Conservation (phyloP, 257 asterid genomes). For the Solanum medicagineum region DNA sequence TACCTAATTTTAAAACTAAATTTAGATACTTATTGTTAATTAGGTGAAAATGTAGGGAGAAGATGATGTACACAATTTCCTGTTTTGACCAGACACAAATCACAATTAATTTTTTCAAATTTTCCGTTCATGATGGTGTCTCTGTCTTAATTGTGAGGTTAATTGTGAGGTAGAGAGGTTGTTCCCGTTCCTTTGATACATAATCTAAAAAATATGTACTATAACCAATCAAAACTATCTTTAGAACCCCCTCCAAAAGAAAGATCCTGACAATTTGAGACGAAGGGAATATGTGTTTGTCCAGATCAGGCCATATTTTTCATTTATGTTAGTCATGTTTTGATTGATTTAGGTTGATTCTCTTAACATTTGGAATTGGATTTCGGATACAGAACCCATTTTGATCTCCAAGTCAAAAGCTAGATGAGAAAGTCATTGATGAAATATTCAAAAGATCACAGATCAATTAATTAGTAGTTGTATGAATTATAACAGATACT, state of each 20-base stretch:
- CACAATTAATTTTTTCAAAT: background rate
- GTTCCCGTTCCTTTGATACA: background rate
- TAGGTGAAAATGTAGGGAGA: background rate
- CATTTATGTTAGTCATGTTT: background rate
- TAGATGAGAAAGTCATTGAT: background rate
- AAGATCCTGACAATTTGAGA: background rate
- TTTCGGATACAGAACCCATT: background rate
- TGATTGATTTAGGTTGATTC: background rate
- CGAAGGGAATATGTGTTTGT: background rate
- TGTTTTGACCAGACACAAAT: background rate
- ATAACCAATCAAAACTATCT: background rate
- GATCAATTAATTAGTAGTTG: background rate
- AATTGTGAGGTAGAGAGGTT: background rate
- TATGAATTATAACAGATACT: background rate
- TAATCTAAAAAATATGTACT: background rate
- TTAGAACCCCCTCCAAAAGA: background rate
- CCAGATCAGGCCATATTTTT: background rate
- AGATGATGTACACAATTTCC: background rate
- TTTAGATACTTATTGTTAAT: background rate
- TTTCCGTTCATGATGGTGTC: background rate
- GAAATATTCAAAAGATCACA: background rate
- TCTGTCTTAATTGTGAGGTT: background rate
- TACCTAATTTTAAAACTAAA: background rate
- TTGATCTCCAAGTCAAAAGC: background rate
- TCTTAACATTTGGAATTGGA: background rate